Evolutionary conservation across 495 filamentous ascomycete species (phyloP).

Genomic region (Penicillium canescens): DNA sequence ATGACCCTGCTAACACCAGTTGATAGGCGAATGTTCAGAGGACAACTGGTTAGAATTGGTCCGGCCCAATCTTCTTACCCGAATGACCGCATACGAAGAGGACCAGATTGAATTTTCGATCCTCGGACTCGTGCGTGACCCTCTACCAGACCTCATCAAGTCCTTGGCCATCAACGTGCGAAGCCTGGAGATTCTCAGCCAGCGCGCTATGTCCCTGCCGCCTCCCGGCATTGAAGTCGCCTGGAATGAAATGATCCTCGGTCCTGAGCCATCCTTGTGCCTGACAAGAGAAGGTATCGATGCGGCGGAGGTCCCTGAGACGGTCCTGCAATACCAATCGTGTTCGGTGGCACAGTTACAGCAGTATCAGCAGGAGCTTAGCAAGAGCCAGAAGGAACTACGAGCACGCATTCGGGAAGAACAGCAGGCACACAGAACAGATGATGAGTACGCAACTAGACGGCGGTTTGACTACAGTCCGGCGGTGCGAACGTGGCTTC

Average conservation of each 20-base stretch:
- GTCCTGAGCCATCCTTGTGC: constrained; percentile 32
- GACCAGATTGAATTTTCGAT: constrained; percentile 60
- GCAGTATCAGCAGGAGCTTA: constrained; percentile 29
- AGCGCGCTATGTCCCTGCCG: constrained; percentile 25
- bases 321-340: constrained; percentile 16
- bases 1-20: background rate
- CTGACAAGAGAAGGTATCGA: constrained; percentile 38
- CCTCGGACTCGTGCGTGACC: constrained; percentile 54
- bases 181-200: constrained; percentile 34
- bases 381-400: constrained; percentile 32
- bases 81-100: constrained; percentile 54
- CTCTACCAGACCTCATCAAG: constrained; percentile 39
- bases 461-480: constrained; percentile 50
- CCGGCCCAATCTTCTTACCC: constrained; percentile 44
- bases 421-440: constrained; percentile 36
- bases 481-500: constrained; percentile 45
- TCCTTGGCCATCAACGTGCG: constrained; percentile 50
- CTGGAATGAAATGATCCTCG: constrained; percentile 27
- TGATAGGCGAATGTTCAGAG: constrained; percentile 34
- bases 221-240: background rate
- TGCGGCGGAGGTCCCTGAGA: constrained; percentile 19
- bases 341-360: constrained; percentile 27
- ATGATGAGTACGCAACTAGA: constrained; percentile 47
- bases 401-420: constrained; percentile 45
- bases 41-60: constrained; percentile 53